Base-by-base conservation (phyloP, 163 green algal species). In the Dunaliella salina region DNA sequence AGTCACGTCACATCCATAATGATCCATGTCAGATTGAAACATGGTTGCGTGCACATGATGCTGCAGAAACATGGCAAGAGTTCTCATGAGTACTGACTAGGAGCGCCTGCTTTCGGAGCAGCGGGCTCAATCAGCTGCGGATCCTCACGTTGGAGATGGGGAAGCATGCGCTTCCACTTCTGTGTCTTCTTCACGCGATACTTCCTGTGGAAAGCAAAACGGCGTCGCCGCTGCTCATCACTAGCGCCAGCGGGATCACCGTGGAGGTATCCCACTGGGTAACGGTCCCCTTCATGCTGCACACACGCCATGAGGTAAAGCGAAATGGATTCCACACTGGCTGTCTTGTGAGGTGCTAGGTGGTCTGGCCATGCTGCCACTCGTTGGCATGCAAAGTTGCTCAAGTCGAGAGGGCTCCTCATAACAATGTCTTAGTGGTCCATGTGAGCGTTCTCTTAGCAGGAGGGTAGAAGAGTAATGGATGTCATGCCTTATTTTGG, bases 181-280 rank as follows among this genome's bases (percentile, higher is more conserved):
- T 59, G 82, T 15, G 82, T 85, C 85, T 88, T 90, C 33, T 84
- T 87, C 63, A 81, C n/a, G 34, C 30, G 35, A 83, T 89, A 89
- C 80, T 90, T 86, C 20, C 45, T 84, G 72, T 89, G 88, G 83
- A 89, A 90, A 63, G 80, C 82, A 83, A 90, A 90, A 1, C 88
- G 80, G 69, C 63, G 34, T 18, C 88, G 88, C 25, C 86, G 85
- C 46, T 87, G 50, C 0, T 32, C 33, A 71, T 90, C 85, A 8
- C 83, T 80, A 24, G 63, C 26, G 67, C 85, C 83, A 0, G 85
- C 57, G 57, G 87, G 84, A 13, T 87, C 80, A 18, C 67, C 83
- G 46, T 79, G 34, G 0, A 50, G 40, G 11, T 82, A 18, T 1
- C 83, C 88, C 33, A 89, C 83, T 0, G 57, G 80, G 57, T 88